Percentiles rank a stretch among this genome's conserved stretches.
phyloP scores from a whole-genome alignment of 2,329 filamentous ascomycete genomes.

The Daldinia sp. region DNA sequence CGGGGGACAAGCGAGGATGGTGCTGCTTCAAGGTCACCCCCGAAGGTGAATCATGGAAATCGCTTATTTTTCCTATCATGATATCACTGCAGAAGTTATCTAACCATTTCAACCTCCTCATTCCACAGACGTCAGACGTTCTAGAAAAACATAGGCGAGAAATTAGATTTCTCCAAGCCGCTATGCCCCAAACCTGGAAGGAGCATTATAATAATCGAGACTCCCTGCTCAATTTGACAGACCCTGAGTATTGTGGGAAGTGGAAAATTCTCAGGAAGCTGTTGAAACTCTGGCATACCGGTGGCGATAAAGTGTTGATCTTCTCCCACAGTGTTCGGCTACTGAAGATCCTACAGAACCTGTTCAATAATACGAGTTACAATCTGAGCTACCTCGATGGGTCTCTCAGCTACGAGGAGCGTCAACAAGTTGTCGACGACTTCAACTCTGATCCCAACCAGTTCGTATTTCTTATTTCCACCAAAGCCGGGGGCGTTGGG shows the following conservation, averaged over 20 bases:
- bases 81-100: conserved; percentile 84
- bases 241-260: conserved; percentile 94
- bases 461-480: conserved; percentile 96
- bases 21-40: conserved; percentile 74
- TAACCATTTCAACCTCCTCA: conserved; percentile 89
- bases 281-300: conserved; percentile 86
- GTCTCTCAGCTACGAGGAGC: conserved; percentile 81
- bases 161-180: conserved; percentile 74
- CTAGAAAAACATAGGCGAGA: conserved; percentile 81
- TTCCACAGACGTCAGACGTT: conserved; percentile 71
- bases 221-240: conserved; percentile 80
- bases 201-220: conserved; percentile 78
- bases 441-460: conserved; percentile 89
- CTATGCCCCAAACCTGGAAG: conserved; percentile 78
- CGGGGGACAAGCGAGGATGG: conserved; percentile 77
- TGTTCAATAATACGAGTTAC: conserved; percentile 90
- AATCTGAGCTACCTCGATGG: conserved; percentile 93
- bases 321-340: conserved; percentile 93
- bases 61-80: conserved; percentile 85
- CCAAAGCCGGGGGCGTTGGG: conserved; percentile 90
- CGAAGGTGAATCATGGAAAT: conserved; percentile 73
- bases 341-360: conserved; percentile 80
- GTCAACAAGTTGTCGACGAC: conserved; percentile 81
- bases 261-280: conserved; percentile 92
- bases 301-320: conserved; percentile 92